Evolutionary conservation across 257 asterid genomes (phyloP).

Genomic region (Cruciata laevipes): DNA sequence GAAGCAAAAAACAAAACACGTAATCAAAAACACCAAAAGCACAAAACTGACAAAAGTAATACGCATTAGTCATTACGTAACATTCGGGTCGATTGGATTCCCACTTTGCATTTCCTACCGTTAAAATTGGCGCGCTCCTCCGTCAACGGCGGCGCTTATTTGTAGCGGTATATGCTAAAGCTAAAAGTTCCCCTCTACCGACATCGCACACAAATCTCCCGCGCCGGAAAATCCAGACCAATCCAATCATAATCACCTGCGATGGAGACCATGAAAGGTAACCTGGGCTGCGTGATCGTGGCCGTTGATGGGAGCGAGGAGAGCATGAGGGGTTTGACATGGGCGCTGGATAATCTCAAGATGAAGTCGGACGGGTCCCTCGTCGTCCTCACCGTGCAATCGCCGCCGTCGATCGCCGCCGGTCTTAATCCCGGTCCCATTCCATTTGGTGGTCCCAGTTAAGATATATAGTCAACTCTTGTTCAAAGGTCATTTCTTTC

Average conservation of each 20-base stretch:
- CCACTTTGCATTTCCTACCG: not conserved
- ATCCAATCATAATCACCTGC: not conserved
- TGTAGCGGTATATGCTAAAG: not conserved
- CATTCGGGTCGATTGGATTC: not conserved
- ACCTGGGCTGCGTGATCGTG: constrained; percentile 31
- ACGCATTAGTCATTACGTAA: not conserved
- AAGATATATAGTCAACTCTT: constrained; percentile 11
- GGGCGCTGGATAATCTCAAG: constrained; percentile 42
- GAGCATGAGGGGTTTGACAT: constrained; percentile 41
- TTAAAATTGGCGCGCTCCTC: constrained; percentile 2
- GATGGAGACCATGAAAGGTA: constrained; percentile 19
- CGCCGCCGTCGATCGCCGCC: constrained; percentile 39
- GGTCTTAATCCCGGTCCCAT: constrained; percentile 37
- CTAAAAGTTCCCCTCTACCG: not conserved
- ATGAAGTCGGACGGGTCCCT: constrained; percentile 24
- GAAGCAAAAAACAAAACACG: not conserved
- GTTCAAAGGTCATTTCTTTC: not conserved
- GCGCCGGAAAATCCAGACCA: not conserved
- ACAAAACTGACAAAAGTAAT: no score
- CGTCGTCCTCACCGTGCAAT: constrained; percentile 36
- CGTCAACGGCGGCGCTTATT: not conserved
- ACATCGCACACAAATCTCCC: not conserved
- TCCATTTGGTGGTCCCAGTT: constrained; percentile 53
- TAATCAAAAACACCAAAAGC: not conserved
- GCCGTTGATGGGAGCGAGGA: constrained; percentile 48